Conservation (phyloP, 2,329 filamentous ascomycete species). For the Pseudogymnoascus sp. region DNA sequence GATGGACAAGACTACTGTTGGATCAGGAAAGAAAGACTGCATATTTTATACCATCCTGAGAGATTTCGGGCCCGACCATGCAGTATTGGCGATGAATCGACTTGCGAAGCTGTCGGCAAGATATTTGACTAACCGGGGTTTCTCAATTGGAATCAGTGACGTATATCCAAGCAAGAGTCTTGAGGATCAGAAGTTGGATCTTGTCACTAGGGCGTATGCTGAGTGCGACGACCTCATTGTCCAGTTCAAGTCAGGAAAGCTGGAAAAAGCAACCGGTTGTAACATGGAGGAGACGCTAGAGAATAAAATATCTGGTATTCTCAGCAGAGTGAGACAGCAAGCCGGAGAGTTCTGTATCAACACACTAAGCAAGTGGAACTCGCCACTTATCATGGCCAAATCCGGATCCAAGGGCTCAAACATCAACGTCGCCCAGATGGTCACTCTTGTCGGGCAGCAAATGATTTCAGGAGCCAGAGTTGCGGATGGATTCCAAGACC, state of each 20-base stretch:
- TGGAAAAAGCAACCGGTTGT: conserved; percentile 82
- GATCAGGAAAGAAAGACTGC: conserved; percentile 93
- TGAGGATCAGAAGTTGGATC: conserved; percentile 62
- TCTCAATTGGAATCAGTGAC: conserved; percentile 93
- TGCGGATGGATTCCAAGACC: conserved; percentile 90
- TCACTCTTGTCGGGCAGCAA: conserved; percentile 92
- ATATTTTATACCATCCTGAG: conserved; percentile 95
- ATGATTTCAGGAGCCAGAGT: conserved; percentile 94
- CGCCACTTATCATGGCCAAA: conserved; percentile 92
- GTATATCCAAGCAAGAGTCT: conserved; percentile 75
- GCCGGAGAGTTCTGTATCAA: conserved; percentile 87
- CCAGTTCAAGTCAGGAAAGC: conserved; percentile 69
- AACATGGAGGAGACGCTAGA: conserved; percentile 89
- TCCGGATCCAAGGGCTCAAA: conserved; percentile 95
- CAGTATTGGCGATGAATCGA: conserved; percentile 87
- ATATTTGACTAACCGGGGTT: conserved; percentile 81
- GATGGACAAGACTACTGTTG: conserved; percentile 98
- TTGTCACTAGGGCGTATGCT: conserved; percentile 72
- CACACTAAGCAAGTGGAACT: conserved; percentile 83
- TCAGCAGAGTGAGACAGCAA: conserved; percentile 84
- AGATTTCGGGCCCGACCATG: conserved; percentile 86
- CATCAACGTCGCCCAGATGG: conserved; percentile 99
- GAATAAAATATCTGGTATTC: conserved; percentile 80
- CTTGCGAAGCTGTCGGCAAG: conserved; percentile 85
- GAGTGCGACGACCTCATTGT: conserved; percentile 79